Evolutionary conservation across 805 yeast species (phyloP).

Genomic region (Candida patagonica): DNA sequence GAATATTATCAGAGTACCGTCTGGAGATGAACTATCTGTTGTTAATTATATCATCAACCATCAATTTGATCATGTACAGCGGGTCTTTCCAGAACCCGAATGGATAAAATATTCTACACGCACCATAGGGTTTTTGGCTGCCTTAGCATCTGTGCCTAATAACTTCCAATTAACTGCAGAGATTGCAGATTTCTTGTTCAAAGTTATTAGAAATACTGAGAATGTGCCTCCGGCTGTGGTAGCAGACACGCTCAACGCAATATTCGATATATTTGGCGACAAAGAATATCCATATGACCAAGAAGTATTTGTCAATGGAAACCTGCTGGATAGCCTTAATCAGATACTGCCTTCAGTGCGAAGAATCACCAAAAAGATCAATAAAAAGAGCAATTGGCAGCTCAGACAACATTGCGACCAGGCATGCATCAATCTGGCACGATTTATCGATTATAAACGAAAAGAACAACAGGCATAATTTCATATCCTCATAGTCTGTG

Average conservation of each 20-base stretch:
- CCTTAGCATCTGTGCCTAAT: conserved; percentile 39
- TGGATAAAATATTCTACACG: not conserved
- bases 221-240: conserved; percentile 33
- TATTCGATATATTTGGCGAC: conserved; percentile 80
- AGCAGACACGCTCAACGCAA: conserved; percentile 51
- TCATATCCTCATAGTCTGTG: not conserved
- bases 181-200: conserved; percentile 38
- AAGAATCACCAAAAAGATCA: conserved; percentile 50
- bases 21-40: not conserved
- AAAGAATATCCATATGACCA: conserved; percentile 54
- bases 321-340: conserved; percentile 36
- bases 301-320: conserved; percentile 51
- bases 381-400: conserved; percentile 48
- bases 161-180: conserved; percentile 36
- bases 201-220: conserved; percentile 20
- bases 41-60: not conserved
- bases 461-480: conserved; percentile 30
- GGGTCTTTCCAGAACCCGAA: conserved; percentile 14
- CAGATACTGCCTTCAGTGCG: conserved; percentile 40
- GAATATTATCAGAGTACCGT: not conserved
- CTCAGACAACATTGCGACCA: conserved; percentile 61
- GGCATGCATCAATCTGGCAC: conserved; percentile 51
- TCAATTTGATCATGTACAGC: conserved; percentile 9
- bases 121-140: conserved; percentile 44
- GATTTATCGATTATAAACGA: conserved; percentile 72